Evolutionary conservation across 2,329 filamentous ascomycete genomes (phyloP), one percentile per base, ranked within the genome.

Genomic region (Phaeosphaeriaceae sp.): DNA sequence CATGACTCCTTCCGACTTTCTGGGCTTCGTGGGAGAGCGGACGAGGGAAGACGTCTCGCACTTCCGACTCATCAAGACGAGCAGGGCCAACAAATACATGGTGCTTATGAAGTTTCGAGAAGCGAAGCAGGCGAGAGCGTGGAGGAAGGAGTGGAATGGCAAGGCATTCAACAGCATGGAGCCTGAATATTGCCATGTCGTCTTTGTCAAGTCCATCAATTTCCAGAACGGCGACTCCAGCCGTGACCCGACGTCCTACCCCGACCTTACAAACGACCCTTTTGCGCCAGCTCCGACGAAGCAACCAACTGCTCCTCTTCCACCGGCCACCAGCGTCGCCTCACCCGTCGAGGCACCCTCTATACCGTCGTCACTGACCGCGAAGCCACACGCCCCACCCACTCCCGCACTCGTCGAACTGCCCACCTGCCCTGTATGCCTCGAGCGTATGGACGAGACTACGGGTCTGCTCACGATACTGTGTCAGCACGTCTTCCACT

Each of bases 361-460:
- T 4, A 56, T 76, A 7, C 69, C 80, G 4, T 78, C 81, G 17
- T 80, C 83, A 17, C 78, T 87, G 15, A 84, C 85, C 2, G 82
- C 81, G 7, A 89, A 89, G 71, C 88, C 88, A 11, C 79, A 86
- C n/a, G 86, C 88, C 13, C 88, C 88, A n/a, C 87, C 87, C 1
- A 97, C 94, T 0, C 91, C 93, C 1, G 90, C 91, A 50, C 84
- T 98, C 1, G 85, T 97, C 53, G 95, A 99, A 79, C 82, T 99
- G 13, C 95, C 95, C 1, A 98, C 95, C 1, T 99, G 95, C 65
- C 93, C 95, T 0, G 95, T 99, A 10, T 99, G 95, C 66, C 85
- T 99, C 5, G 95, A 99, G 76, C 89, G 94, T 48, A 99, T 99
- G 95, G 95, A 99, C 71, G 94, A 98, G 75, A 97, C 93, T 0